Evolutionary conservation across 495 filamentous ascomycete species (phyloP).

Genomic region (Penicillium parvum): DNA sequence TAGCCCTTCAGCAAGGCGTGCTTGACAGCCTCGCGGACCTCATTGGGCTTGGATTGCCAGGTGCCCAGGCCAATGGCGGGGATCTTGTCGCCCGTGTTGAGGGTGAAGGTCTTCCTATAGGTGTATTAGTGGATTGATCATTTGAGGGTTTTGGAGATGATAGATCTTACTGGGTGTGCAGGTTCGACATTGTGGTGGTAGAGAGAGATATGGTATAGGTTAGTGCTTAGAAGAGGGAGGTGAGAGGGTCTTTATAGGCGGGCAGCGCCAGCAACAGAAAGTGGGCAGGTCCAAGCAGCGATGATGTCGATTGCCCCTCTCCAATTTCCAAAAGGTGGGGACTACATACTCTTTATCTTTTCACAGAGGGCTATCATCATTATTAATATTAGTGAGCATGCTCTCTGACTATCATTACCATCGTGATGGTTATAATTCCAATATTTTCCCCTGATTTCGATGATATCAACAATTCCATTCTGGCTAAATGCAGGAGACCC

Average conservation of each 20-base stretch:
- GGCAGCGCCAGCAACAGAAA: constrained; percentile 4
- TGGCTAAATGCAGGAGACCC: too few species aligned
- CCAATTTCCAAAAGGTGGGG: too few species aligned
- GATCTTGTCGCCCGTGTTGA: constrained; percentile 76
- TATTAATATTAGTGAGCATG: too few species aligned
- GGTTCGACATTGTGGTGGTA: constrained; percentile 35
- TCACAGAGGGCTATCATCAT: too few species aligned
- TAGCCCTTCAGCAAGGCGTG: constrained; percentile 71
- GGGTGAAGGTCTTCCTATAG: constrained; percentile 59
- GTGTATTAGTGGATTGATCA: constrained; percentile 2
- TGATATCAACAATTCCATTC: too few species aligned
- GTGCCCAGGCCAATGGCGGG: constrained; percentile 80
- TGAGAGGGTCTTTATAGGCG: not conserved
- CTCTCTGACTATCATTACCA: too few species aligned
- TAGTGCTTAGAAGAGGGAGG: not conserved
- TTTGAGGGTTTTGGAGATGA: not conserved
- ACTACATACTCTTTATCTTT: too few species aligned
- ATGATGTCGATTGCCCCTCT: constrained; percentile 21
- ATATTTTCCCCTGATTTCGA: too few species aligned
- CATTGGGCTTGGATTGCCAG: constrained; percentile 65
- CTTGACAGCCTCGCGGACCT: constrained; percentile 68
- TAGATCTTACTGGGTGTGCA: constrained; percentile 39
- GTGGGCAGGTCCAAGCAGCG: constrained; percentile 38
- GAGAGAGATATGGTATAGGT: not conserved
- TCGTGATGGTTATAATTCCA: too few species aligned